Evolutionary conservation across 2,329 filamentous ascomycete genomes (phyloP).

Genomic region (Ophiostoma himal-ulmi): DNA sequence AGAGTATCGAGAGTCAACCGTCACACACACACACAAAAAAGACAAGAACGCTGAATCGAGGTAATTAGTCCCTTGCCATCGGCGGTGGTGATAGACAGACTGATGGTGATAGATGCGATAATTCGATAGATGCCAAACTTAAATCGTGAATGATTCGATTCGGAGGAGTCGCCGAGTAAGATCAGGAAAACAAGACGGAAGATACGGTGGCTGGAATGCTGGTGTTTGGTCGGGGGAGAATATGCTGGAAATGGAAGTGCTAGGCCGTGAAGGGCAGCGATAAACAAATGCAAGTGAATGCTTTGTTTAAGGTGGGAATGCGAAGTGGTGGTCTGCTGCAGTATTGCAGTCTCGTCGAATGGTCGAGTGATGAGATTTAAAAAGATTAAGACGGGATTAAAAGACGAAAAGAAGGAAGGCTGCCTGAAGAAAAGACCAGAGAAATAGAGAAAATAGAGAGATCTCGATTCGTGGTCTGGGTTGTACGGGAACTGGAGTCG

Average conservation of each 20-base stretch:
- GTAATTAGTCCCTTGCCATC: neutral
- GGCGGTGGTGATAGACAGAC: neutral
- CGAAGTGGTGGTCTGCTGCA: neutral
- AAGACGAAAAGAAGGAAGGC: neutral
- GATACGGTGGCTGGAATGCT: constrained; percentile 9
- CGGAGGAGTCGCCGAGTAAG: neutral
- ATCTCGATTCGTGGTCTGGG: constrained; percentile 12
- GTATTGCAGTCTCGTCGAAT: constrained; percentile 12
- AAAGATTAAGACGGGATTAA: neutral
- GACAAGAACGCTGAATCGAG: constrained; percentile 1
- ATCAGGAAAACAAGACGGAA: neutral
- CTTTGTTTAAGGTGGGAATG: constrained; percentile 12
- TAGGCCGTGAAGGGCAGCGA: constrained; percentile 10
- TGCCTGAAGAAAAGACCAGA: neutral
- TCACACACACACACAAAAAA: neutral
- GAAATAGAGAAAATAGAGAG: constrained; percentile 1
- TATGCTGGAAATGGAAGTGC: neutral
- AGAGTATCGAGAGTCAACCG: neutral
- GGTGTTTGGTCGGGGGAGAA: neutral
- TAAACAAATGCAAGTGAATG: constrained; percentile 26
- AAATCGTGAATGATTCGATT: neutral
- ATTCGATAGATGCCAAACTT: neutral
- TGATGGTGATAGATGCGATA: neutral
- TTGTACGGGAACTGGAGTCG: constrained; percentile 5
- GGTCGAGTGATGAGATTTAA: neutral